phyloP scores from a whole-genome alignment of 1,284 basidiomycete species.

The Ganoderma resinaceum region DNA sequence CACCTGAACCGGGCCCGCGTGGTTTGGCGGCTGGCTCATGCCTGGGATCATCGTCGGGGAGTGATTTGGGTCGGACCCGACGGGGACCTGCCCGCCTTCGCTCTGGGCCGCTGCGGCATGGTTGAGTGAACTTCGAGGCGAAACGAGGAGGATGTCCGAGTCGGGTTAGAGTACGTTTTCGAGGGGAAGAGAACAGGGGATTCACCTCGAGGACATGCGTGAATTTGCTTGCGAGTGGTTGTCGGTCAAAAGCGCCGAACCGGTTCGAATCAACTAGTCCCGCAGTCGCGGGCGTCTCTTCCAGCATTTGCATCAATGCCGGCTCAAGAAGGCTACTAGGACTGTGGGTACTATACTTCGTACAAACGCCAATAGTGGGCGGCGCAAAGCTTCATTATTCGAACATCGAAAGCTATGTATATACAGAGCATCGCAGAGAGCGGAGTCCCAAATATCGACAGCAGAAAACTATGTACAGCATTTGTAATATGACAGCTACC shows the following conservation, averaged over 20 bases:
- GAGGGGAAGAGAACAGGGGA: neutral
- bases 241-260: conserved; percentile 28
- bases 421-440: conserved; percentile 20
- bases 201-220: conserved; percentile 28
- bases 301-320: too few species aligned
- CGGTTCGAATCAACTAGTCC: conserved; percentile 27
- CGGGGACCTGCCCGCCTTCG: conserved; percentile 13
- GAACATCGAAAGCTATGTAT: conserved; percentile 22
- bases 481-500: conserved; percentile 12
- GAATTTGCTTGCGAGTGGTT: conserved; percentile 22
- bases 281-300: neutral
- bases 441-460: conserved; percentile 20
- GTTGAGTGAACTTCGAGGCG: conserved; percentile 26
- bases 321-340: too few species aligned
- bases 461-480: conserved; percentile 18
- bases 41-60: conserved; percentile 25
- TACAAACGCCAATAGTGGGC: neutral
- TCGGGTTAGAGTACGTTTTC: neutral
- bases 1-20: conserved; percentile 28
- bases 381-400: conserved; percentile 17
- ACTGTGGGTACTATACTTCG: too few species aligned
- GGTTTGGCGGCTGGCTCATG: conserved; percentile 32
- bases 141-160: neutral
- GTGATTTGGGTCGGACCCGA: conserved; percentile 28
- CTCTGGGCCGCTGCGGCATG: conserved; percentile 21